These are phyloP conservation scores for Fomitopsis palustris DNA, from an alignment of 1,284 basidiomycete species.

Conservation along the genomic window DNA sequence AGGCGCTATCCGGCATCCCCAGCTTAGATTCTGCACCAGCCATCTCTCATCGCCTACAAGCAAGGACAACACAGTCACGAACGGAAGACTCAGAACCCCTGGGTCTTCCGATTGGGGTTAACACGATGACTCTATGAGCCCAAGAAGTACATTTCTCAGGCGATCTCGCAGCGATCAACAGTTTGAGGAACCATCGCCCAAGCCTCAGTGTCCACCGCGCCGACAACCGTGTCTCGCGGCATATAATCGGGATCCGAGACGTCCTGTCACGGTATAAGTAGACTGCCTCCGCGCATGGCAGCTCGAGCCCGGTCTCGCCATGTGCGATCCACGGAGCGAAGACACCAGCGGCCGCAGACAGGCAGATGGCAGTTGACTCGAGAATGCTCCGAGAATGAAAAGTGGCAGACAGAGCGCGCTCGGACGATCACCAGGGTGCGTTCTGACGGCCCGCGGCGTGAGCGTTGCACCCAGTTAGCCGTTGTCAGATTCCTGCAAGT, in stretches of 20 bases:
- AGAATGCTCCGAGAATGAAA: background rate
- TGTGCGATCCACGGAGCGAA: background rate
- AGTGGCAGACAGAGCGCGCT: background rate
- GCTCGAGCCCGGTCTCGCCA: background rate
- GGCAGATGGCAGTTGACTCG: background rate
- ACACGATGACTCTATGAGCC: background rate
- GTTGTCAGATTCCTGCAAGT: background rate
- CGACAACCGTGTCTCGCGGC: background rate
- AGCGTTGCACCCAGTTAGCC: background rate
- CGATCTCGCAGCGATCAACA: background rate
- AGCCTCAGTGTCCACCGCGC: background rate
- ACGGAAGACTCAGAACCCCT: too few species aligned
- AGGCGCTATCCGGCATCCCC: too few species aligned
- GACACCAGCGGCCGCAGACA: background rate
- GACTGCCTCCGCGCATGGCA: background rate
- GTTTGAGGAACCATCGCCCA: background rate
- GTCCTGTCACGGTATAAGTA: background rate
- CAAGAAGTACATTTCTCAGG: background rate
- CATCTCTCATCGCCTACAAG: too few species aligned
- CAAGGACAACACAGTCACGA: too few species aligned
- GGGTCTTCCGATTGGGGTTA: too few species aligned
- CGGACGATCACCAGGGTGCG: background rate
- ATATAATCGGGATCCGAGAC: conserved; percentile 1
- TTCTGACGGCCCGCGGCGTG: background rate
- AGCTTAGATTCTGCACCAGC: too few species aligned